Evolutionary conservation across 2,329 filamentous ascomycete species (phyloP).

Genomic region (Colletotrichum nymphaeae): DNA sequence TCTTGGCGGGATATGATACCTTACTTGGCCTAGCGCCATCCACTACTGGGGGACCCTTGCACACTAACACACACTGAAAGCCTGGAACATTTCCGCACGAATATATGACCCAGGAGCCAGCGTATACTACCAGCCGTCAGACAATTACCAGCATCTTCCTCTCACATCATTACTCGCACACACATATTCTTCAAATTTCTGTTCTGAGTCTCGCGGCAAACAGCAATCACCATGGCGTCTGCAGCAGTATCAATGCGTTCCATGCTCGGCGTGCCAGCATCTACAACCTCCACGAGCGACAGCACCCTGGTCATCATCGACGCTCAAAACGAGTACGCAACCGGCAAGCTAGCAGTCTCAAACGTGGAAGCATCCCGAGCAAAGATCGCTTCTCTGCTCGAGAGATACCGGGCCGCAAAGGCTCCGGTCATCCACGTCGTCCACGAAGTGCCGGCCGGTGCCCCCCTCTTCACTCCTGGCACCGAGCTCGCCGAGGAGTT

Average conservation of each 20-base stretch:
- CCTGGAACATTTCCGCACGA: no score
- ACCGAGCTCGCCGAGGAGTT: slow-evolving; percentile 71
- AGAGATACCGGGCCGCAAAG: slow-evolving; percentile 65
- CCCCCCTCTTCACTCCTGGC: slow-evolving; percentile 73
- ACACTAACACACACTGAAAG: no score
- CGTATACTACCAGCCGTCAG: no score
- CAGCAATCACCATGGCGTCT: slow-evolving; percentile 29
- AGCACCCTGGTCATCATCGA: slow-evolving; percentile 75
- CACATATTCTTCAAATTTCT: no score
- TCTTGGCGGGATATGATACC: no score
- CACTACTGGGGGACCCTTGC: no score
- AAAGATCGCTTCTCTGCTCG: slow-evolving; percentile 66
- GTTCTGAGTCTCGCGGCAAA: no score
- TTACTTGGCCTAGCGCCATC: no score
- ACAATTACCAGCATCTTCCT: no score
- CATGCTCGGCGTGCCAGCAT: slow-evolving; percentile 64
- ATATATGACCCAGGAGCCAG: no score
- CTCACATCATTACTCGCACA: no score
- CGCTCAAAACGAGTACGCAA: slow-evolving; percentile 75
- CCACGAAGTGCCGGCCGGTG: slow-evolving; percentile 68
- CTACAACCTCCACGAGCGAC: slow-evolving; percentile 66
- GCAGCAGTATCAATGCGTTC: slow-evolving; percentile 48
- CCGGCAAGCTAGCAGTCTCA: slow-evolving; percentile 65
- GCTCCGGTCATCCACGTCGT: slow-evolving; percentile 70
- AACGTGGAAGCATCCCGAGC: slow-evolving; percentile 64